Evolutionary conservation across 2,329 filamentous ascomycete genomes (phyloP).

Genomic region (Aspergillus versicolor): DNA sequence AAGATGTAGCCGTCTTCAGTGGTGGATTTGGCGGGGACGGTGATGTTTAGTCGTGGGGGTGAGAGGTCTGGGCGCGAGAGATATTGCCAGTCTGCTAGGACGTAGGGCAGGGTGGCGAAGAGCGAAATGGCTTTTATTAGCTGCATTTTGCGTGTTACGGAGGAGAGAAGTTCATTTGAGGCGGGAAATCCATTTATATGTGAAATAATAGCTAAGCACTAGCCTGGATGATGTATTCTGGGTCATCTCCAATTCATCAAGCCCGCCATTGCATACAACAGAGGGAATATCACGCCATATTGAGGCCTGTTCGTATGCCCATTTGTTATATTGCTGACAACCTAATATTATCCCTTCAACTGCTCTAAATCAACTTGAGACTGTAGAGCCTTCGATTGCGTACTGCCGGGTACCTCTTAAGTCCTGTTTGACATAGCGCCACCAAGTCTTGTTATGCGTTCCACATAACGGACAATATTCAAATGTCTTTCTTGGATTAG

Average conservation of each 20-base stretch:
- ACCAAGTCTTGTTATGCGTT: not conserved
- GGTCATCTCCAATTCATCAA: not conserved
- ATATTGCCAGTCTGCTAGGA: constrained; percentile 47
- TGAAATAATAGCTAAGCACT: not conserved
- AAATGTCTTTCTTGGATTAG: not conserved
- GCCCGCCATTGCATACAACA: not conserved
- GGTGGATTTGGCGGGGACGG: constrained; percentile 33
- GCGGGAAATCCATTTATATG: not conserved
- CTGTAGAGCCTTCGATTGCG: no score
- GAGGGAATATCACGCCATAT: not conserved
- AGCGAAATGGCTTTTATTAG: not conserved
- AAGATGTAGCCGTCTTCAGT: constrained; percentile 40
- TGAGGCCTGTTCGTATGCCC: not conserved
- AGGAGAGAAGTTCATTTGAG: not conserved
- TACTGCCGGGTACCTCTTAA: no score
- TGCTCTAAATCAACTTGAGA: no score
- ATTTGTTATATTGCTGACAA: not conserved
- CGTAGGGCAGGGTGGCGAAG: constrained; percentile 14
- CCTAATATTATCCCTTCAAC: no score
- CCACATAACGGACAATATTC: not conserved
- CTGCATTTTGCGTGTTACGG: not conserved
- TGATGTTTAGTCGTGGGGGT: constrained; percentile 43
- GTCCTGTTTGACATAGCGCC: not conserved
- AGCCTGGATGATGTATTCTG: not conserved
- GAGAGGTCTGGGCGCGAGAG: constrained; percentile 49